These are phyloP conservation scores for Mycothermus thermophilus DNA, from an alignment of 495 filamentous ascomycete genomes.

Conservation along the genomic window DNA sequence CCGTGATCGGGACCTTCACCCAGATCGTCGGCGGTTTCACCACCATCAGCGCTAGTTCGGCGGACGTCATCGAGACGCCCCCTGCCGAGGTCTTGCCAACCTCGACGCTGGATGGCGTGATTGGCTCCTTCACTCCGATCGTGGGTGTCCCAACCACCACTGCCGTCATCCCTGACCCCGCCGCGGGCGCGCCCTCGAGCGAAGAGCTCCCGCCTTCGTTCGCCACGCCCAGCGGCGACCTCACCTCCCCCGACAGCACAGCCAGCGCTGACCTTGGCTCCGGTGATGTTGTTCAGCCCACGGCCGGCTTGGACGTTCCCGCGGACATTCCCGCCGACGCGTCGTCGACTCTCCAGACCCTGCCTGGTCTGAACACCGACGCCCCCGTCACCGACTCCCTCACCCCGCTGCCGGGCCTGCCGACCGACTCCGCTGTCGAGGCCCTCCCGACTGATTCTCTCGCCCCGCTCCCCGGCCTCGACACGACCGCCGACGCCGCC, in stretches of 20 bases:
- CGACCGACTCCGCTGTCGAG: neutral
- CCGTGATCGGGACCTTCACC: neutral
- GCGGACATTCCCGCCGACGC: neutral
- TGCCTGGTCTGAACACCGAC: too few species aligned
- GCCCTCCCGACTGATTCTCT: neutral
- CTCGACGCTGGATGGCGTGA: neutral
- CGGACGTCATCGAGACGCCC: too few species aligned
- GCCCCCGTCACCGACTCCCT: too few species aligned
- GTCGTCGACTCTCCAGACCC: too few species aligned
- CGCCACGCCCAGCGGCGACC: neutral
- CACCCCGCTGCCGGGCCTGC: neutral
- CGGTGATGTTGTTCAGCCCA: too few species aligned
- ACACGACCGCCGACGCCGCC: neutral
- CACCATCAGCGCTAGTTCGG: neutral
- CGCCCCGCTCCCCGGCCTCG: neutral
- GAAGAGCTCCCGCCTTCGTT: neutral
- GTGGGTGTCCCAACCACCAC: neutral
- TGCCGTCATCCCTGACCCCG: neutral
- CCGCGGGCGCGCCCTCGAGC: neutral
- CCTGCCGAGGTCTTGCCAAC: neutral
- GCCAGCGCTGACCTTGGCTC: neutral
- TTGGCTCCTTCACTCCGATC: conserved; percentile 5
- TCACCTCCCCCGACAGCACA: conserved; percentile 3
- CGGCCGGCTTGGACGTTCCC: neutral
- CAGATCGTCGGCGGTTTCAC: conserved; percentile 1